Conservation (phyloP, 2,329 filamentous ascomycete species). For the Verticillium klebahnii region DNA sequence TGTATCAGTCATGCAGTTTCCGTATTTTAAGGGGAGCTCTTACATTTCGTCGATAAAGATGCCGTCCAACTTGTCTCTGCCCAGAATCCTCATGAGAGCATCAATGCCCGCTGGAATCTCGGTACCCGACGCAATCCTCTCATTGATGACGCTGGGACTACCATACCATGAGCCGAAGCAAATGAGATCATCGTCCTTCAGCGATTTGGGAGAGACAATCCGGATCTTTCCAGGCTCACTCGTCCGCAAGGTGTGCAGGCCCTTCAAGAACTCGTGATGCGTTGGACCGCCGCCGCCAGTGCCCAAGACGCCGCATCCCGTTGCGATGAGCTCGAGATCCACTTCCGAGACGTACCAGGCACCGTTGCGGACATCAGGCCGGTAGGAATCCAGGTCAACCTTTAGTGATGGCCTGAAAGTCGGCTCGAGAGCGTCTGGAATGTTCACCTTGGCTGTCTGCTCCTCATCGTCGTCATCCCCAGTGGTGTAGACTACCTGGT, state of each 20-base stretch:
- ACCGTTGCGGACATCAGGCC: conserved; percentile 23
- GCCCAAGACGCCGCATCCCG: conserved; percentile 29
- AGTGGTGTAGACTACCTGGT: background rate
- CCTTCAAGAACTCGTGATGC: conserved; percentile 39
- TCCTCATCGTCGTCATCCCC: conserved; percentile 12
- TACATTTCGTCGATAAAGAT: conserved; percentile 33
- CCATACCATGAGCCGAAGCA: conserved; percentile 42
- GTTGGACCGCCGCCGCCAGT: conserved; percentile 31
- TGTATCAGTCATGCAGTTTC: background rate
- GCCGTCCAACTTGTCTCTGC: conserved; percentile 24
- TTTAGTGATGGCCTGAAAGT: conserved; percentile 24
- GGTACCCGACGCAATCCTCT: conserved; percentile 28
- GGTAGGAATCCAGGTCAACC: conserved; percentile 24
- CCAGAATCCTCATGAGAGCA: conserved; percentile 25
- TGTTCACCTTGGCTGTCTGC: conserved; percentile 19
- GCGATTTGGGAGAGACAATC: conserved; percentile 29
- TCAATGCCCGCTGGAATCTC: conserved; percentile 32
- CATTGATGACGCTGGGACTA: conserved; percentile 34
- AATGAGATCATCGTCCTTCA: conserved; percentile 32
- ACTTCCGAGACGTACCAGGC: conserved; percentile 30
- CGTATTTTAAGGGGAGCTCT: conserved; percentile 7
- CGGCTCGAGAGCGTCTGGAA: conserved; percentile 21
- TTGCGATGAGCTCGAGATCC: conserved; percentile 29
- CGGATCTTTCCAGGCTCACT: conserved; percentile 28
- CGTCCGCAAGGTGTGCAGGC: conserved; percentile 30